These are phyloP conservation scores for Epichloe typhina DNA, from an alignment of 2,329 filamentous ascomycete species.

Conservation along the genomic window DNA sequence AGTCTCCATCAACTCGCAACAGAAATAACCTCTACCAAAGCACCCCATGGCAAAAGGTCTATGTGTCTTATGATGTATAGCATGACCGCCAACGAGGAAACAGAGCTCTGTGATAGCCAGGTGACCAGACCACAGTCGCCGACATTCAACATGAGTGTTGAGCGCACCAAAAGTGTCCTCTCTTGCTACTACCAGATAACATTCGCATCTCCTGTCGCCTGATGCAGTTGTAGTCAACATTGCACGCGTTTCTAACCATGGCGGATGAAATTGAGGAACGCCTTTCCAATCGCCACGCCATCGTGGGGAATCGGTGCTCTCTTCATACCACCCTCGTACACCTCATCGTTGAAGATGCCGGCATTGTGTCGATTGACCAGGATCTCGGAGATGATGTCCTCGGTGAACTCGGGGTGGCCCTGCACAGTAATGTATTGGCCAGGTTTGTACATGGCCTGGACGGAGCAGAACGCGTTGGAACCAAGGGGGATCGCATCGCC, in stretches of 20 bases:
- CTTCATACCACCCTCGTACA: slow-evolving; percentile 54
- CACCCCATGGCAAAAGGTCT: background rate
- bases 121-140: too few relatives aligned
- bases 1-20: background rate
- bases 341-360: slow-evolving; percentile 57
- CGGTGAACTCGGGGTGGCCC: slow-evolving; percentile 34
- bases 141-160: too few relatives aligned
- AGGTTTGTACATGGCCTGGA: slow-evolving; percentile 30
- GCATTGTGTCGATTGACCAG: slow-evolving; percentile 41
- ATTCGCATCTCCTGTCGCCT: too few relatives aligned
- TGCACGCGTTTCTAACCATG: slow-evolving; percentile 27
- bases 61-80: too few relatives aligned
- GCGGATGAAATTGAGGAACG: slow-evolving; percentile 64
- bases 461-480: slow-evolving; percentile 25
- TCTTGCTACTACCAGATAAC: too few relatives aligned
- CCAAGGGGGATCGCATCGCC: slow-evolving; percentile 25
- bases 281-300: slow-evolving; percentile 59
- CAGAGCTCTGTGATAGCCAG: too few relatives aligned
- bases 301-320: slow-evolving; percentile 60
- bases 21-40: background rate
- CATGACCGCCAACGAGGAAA: too few relatives aligned
- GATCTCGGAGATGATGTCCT: slow-evolving; percentile 25
- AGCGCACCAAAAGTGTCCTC: too few relatives aligned
- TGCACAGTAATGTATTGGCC: slow-evolving; percentile 28
- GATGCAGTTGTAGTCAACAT: too few relatives aligned